Base-by-base conservation (phyloP, 169 alveolate species). In the Eimeria zaria region DNA sequence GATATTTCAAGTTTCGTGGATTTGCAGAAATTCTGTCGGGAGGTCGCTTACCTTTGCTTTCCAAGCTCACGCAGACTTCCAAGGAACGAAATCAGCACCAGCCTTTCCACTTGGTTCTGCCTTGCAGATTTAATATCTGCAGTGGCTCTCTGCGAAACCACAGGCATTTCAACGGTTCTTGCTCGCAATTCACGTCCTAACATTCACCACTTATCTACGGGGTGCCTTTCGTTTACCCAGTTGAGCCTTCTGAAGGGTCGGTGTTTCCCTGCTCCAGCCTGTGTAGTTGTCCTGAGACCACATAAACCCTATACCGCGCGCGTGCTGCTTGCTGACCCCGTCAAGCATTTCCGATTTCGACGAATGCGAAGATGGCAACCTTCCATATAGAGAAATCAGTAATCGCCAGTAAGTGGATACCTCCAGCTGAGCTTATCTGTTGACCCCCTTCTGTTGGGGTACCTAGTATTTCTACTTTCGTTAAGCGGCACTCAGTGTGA, bases 371-470 rank as follows among this genome's bases (percentile, higher is more conserved):
- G 67, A 91, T 91, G 96, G 91, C 96, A 62, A 46, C 96, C 53
- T 76, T 83, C 46, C 96, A 91, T 85, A 24, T 91, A 30, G 89
- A 91, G 90, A 91, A 91, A 60, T 91, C 96, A 64, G 96, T 91
- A 55, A 91, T 91, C 24, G 96, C 96, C 73, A 83, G 96, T 91
- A 62, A 60, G 96, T 20, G 6, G 36, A 33, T 27, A 18, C 7
- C 6, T 14, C 39, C 14, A 64, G 55, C 39, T 78, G 88, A 27
- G 11, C 33, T 8, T 53, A 11, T 51, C 48, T 0, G 5, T 62
- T 44, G 5, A 2, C 55, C 18, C 36, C 39, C 69, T 11, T 27
- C 41, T 80, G 46, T n/a, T 41, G n/a, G 48, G 41, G 67, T 22
- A 27, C 12, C 36, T 18, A 51, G 69, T 33, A n/a, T 46, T 11